Evolutionary conservation across 2,329 filamentous ascomycete genomes (phyloP), one percentile per base, ranked within the genome.

Genomic region (Ceratocystiopsis minuta): DNA sequence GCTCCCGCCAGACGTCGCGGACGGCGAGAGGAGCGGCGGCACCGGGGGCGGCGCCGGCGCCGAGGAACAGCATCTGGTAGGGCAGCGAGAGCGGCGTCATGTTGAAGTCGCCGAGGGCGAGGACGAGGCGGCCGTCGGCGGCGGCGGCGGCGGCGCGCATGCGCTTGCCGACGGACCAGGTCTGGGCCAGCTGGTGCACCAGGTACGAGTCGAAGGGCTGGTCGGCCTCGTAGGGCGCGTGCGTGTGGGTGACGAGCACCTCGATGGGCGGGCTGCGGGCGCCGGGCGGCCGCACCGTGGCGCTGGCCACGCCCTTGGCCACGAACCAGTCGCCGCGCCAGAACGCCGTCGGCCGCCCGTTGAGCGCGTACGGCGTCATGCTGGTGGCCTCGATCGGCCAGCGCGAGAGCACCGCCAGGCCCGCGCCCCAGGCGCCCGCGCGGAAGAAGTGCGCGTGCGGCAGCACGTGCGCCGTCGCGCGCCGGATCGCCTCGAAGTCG

Each of bases 311-410:
- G 15, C 90, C 90, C 57, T 96, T 96, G 0, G 90, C 90, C 11
- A 95, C 87, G 55, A 78, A 96, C 85, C 88, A 96, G 59, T 96
- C 88, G 12, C 90, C 90, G 46, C 88, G 70, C 62, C 80, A 95
- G 60, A 96, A 94, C 5, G 88, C 88, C 11, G 86, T 88, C 6
- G 90, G 90, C 16, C 88, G 73, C 16, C 90, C 90, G 57, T 94
- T 95, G 41, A 98, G 69, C n/a, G 85, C 76, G 56, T 95, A 98
- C 4, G 68, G 69, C 50, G 75, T 70, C 85, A 96, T 93, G 53
- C 70, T 77, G 58, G 79, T 87, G 63, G 93, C 82, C 53, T 84
- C 79, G 49, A 98, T 86, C 17, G 88, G 87, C 85, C 86, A 96
- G 67, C 76, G 73, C 38, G 84, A 92, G 38, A 96, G 66, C 48